Conservation (phyloP, 2,329 filamentous ascomycete species). For the Endocalyx cinctus region DNA sequence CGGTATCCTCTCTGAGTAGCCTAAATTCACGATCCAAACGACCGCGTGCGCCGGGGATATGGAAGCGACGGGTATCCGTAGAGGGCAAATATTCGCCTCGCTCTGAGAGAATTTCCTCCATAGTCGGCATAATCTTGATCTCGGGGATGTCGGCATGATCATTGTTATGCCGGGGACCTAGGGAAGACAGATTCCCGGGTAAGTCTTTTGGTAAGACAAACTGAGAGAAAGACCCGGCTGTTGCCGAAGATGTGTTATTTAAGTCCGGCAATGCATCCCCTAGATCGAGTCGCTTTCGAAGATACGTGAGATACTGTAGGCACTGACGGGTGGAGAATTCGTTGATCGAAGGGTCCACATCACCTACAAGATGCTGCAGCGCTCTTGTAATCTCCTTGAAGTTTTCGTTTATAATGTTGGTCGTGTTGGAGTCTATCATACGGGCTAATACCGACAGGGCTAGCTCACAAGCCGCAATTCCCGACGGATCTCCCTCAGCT, state of each 20-base stretch:
- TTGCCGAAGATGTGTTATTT: constrained; percentile 1
- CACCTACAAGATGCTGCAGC: background rate
- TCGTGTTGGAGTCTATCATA: constrained; percentile 33
- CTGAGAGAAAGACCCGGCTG: constrained; percentile 14
- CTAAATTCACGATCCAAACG: constrained; percentile 53
- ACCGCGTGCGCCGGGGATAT: constrained; percentile 39
- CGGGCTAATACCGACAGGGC: constrained; percentile 28
- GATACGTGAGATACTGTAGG: constrained; percentile 26
- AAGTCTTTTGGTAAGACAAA: constrained; percentile 29
- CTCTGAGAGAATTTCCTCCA: constrained; percentile 38
- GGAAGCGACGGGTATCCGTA: constrained; percentile 37
- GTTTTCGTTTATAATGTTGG: constrained; percentile 25
- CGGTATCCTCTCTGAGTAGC: constrained; percentile 50
- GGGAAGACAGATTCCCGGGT: constrained; percentile 27
- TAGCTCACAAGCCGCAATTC: constrained; percentile 21
- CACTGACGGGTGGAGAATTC: constrained; percentile 25
- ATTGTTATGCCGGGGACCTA: constrained; percentile 42
- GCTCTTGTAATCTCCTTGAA: constrained; percentile 14
- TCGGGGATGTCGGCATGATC: constrained; percentile 40
- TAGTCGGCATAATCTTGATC: constrained; percentile 46
- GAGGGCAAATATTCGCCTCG: constrained; percentile 40
- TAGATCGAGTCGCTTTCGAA: constrained; percentile 25
- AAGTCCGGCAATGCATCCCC: constrained; percentile 18
- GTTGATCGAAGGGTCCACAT: no score
- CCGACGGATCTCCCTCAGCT: constrained; percentile 5